These are phyloP conservation scores for Phoenix dactylifera DNA, from an alignment of 176 grass and related monocot genomes.

Conservation along the genomic window DNA sequence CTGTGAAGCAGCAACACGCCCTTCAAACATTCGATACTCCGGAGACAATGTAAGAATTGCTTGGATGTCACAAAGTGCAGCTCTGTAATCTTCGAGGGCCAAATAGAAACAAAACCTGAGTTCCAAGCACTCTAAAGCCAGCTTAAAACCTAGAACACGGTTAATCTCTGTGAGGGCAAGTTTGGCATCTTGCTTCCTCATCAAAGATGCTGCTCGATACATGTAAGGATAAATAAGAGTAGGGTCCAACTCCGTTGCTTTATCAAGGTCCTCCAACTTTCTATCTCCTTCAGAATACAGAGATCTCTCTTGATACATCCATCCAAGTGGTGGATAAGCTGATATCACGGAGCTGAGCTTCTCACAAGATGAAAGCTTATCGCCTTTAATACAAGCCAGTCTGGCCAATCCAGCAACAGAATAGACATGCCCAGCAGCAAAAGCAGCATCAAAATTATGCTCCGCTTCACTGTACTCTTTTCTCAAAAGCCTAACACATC, in stretches of 20 bases:
- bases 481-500: constrained; percentile 61
- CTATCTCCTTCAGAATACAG: constrained; percentile 55
- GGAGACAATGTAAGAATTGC: constrained; percentile 75
- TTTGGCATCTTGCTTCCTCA: constrained; percentile 77
- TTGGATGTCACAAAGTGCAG: constrained; percentile 76
- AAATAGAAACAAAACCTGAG: constrained; percentile 73
- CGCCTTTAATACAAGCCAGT: constrained; percentile 44
- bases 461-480: constrained; percentile 70
- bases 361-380: constrained; percentile 49
- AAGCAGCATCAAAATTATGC: constrained; percentile 42
- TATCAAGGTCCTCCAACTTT: constrained; percentile 63
- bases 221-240: constrained; percentile 90
- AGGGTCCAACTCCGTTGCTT: constrained; percentile 76
- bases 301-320: constrained; percentile 88
- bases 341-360: constrained; percentile 75
- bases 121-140: constrained; percentile 75
- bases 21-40: constrained; percentile 77
- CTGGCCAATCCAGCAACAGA: constrained; percentile 68
- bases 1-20: constrained; percentile 73
- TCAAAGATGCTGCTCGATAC: constrained; percentile 64
- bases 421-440: constrained; percentile 70
- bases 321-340: constrained; percentile 55
- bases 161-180: constrained; percentile 82
- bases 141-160: constrained; percentile 69
- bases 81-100: constrained; percentile 70